Percentiles rank a stretch among this genome's conserved stretches.
phyloP scores from a whole-genome alignment of 257 asterid species.

The Solanum verrucosum region DNA sequence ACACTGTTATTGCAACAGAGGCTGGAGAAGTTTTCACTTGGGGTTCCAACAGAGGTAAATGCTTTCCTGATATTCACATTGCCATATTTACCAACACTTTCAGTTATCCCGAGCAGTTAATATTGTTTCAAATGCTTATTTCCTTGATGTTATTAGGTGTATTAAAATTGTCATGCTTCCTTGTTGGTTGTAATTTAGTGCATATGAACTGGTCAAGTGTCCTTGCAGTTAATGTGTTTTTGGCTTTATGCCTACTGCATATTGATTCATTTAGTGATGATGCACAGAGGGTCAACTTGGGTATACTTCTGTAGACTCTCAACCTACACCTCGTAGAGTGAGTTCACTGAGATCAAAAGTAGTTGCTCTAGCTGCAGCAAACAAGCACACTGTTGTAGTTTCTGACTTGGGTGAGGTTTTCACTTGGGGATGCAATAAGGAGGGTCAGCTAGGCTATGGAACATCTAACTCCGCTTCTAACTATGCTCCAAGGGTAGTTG shows the following conservation, averaged over 20 bases:
- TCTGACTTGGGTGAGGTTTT: conserved; percentile 85
- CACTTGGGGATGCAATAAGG: conserved; percentile 99
- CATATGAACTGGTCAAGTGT: background rate
- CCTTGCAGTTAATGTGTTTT: conserved; percentile 3
- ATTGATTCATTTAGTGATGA: conserved; percentile 10
- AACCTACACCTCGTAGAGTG: conserved; percentile 94
- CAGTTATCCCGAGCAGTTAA: background rate
- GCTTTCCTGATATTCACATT: background rate
- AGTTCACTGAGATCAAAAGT: conserved; percentile 71
- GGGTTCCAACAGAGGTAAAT: conserved; percentile 98
- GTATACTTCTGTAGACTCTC: conserved; percentile 93
- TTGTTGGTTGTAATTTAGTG: background rate
- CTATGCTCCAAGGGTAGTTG: conserved; percentile 89
- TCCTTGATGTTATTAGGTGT: background rate
- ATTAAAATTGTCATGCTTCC: background rate
- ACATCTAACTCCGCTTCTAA: conserved; percentile 96
- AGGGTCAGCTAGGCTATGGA: conserved; percentile 99
- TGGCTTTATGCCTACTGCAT: background rate
- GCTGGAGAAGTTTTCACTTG: conserved; percentile 96
- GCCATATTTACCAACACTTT: background rate
- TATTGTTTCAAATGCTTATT: background rate
- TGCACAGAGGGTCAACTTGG: conserved; percentile 99
- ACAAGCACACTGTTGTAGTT: conserved; percentile 91
- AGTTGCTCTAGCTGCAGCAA: conserved; percentile 91
- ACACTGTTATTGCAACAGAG: conserved; percentile 87